Evolutionary conservation across 208 protist genomes (phyloP).

Genomic region (Porcisia hertigi): DNA sequence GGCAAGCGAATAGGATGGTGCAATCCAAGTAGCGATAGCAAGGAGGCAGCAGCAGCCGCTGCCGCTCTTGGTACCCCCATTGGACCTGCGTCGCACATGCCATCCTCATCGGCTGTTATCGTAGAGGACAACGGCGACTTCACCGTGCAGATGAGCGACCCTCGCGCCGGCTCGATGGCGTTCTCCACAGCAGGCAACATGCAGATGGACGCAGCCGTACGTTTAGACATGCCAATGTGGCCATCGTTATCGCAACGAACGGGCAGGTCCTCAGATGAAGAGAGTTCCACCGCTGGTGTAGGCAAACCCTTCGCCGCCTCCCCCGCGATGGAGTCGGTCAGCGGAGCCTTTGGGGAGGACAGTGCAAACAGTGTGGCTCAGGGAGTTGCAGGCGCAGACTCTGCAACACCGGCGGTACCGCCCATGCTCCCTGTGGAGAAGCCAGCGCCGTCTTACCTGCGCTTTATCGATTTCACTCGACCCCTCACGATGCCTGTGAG

Average conservation of each 20-base stretch:
- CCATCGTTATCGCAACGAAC: not conserved
- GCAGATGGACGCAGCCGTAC: constrained; percentile 37
- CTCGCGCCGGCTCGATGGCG: constrained; percentile 33
- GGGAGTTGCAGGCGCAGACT: not conserved
- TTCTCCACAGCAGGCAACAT: constrained; percentile 51
- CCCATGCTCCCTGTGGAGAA: constrained; percentile 1
- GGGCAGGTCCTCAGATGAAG: no score
- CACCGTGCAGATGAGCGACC: constrained; percentile 34
- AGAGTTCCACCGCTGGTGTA: not conserved
- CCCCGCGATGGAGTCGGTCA: not conserved
- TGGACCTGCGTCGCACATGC: constrained; percentile 20
- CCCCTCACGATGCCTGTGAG: constrained; percentile 6
- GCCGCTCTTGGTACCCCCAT: constrained; percentile 18
- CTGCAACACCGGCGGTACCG: not conserved
- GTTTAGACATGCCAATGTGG: constrained; percentile 33
- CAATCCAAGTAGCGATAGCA: not conserved
- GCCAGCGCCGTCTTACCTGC: constrained; percentile 15
- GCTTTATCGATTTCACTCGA: constrained; percentile 24
- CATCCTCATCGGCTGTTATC: constrained; percentile 33
- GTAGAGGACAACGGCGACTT: constrained; percentile 58
- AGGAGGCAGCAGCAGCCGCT: not conserved
- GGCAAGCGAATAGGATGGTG: constrained; percentile 8
- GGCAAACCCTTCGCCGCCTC: not conserved
- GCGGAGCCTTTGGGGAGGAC: not conserved
- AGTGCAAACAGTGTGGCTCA: not conserved